Percentiles rank a stretch among this genome's conserved stretches.
phyloP scores from a whole-genome alignment of 768 basidiomycete genomes.

The Rhodotorula diobovata region DNA sequence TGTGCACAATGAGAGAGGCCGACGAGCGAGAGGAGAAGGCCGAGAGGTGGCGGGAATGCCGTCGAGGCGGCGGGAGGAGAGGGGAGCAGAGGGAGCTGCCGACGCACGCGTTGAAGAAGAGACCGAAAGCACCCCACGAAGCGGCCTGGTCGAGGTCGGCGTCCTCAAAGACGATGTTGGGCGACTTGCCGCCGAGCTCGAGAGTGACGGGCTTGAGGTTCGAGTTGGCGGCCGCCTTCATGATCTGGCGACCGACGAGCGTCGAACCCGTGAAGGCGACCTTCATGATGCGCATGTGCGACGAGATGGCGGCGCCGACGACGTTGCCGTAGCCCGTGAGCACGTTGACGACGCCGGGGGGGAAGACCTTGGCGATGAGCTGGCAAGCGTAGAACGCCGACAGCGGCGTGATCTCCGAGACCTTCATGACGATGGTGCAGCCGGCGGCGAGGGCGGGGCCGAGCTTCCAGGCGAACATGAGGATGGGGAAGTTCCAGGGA shows the following conservation, averaged over 20 bases:
- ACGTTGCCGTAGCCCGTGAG: slow-evolving; percentile 67
- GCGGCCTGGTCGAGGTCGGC: slow-evolving; percentile 44
- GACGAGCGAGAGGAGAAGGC: too few species aligned
- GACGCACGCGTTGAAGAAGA: slow-evolving; percentile 61
- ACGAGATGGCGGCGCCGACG: slow-evolving; percentile 65
- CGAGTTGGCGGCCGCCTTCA: slow-evolving; percentile 71
- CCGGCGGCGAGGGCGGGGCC: slow-evolving; percentile 73
- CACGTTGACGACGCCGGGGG: slow-evolving; percentile 64
- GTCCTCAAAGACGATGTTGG: slow-evolving; percentile 57
- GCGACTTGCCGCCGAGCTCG: slow-evolving; percentile 58
- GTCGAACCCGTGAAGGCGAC: slow-evolving; percentile 84
- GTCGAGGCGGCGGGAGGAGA: too few species aligned
- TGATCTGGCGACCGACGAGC: slow-evolving; percentile 68
- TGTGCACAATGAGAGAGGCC: too few species aligned
- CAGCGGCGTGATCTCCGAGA: slow-evolving; percentile 43
- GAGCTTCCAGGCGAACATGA: slow-evolving; percentile 65
- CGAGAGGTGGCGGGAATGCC: too few species aligned
- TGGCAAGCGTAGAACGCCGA: slow-evolving; percentile 45
- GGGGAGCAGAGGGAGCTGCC: too few species aligned
- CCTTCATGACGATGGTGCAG: slow-evolving; percentile 66
- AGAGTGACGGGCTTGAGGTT: slow-evolving; percentile 82
- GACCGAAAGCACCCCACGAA: slow-evolving; percentile 55
- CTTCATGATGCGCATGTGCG: slow-evolving; percentile 52
- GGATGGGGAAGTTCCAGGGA: slow-evolving; percentile 39
- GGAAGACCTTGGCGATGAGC: slow-evolving; percentile 59